These are phyloP conservation scores for Calocybe cyanea DNA, from an alignment of 768 basidiomycete genomes.

Conservation along the genomic window DNA sequence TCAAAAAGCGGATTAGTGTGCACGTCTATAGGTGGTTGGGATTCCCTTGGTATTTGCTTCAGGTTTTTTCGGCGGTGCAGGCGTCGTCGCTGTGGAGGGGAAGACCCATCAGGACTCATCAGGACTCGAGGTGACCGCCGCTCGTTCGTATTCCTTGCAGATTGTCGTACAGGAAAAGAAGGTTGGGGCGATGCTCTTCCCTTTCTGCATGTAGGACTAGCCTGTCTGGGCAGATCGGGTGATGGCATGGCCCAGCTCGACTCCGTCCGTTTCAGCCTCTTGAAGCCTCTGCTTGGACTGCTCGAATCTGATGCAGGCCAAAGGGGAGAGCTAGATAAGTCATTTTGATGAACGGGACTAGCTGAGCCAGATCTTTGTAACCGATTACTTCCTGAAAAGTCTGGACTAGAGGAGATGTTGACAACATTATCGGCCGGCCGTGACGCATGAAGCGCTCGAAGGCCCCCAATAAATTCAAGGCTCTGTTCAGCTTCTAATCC, in stretches of 20 bases:
- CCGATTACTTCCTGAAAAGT: conserved; percentile 6
- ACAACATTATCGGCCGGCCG: neutral
- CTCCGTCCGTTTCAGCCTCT: conserved; percentile 4
- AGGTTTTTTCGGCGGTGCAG: conserved; percentile 27
- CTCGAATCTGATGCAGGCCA: conserved; percentile 6
- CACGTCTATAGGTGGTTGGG: conserved; percentile 2
- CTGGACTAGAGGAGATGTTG: conserved; percentile 1
- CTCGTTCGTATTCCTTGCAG: conserved; percentile 13
- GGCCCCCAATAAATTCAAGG: conserved; percentile 17
- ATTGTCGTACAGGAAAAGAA: conserved; percentile 25
- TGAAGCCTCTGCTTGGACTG: conserved; percentile 12
- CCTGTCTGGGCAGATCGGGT: conserved; percentile 19
- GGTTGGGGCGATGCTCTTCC: conserved; percentile 18
- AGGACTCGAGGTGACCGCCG: conserved; percentile 23
- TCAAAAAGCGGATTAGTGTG: conserved; percentile 48
- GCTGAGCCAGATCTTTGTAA: conserved; percentile 17
- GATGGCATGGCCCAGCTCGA: conserved; percentile 23
- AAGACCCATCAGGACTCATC: conserved; percentile 21
- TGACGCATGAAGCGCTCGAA: neutral
- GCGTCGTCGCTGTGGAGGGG: conserved; percentile 31
- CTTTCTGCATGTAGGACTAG: conserved; percentile 12
- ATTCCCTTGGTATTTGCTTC: conserved; percentile 2
- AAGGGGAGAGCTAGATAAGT: conserved; percentile 9
- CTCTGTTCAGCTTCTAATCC: conserved; percentile 17
- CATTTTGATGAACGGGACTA: neutral